These are phyloP conservation scores for Vigna angularis DNA, from an alignment of 306 rosid genomes.

Conservation along the genomic window DNA sequence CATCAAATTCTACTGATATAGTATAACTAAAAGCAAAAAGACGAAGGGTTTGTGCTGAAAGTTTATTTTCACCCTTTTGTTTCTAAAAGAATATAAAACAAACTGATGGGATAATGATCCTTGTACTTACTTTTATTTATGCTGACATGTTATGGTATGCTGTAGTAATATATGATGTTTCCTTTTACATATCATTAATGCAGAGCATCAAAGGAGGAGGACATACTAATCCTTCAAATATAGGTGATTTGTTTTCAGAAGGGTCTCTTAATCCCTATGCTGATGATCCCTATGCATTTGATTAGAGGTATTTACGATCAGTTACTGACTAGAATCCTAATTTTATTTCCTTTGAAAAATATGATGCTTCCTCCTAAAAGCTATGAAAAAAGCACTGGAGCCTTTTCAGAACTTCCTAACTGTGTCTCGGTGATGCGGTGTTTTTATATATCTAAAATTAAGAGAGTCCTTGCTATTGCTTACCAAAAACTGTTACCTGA, in stretches of 20 bases:
- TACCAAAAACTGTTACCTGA: not conserved
- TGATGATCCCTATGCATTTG: conserved; percentile 97
- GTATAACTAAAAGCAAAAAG: conserved; percentile 2
- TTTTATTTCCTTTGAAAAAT: conserved; percentile 30
- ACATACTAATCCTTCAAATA: conserved; percentile 71
- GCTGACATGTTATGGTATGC: conserved; percentile 18
- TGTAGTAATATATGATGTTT: not conserved
- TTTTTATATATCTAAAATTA: conserved; percentile 18
- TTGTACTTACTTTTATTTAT: conserved; percentile 8
- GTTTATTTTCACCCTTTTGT: not conserved
- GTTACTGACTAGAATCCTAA: not conserved
- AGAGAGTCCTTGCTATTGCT: conserved; percentile 10
- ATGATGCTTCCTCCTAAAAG: conserved; percentile 28
- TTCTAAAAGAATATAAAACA: conserved; percentile 23
- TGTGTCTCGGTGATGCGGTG: conserved; percentile 5
- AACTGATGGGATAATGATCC: conserved; percentile 24
- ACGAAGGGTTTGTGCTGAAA: conserved; percentile 4
- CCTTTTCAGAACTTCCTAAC: conserved; percentile 13
- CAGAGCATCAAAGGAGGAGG: conserved; percentile 66
- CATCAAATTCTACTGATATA: conserved; percentile 9
- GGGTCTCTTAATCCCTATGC: conserved; percentile 98
- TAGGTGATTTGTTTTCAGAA: conserved; percentile 94
- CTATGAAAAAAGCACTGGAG: not conserved
- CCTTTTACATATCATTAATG: conserved; percentile 28
- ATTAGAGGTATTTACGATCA: conserved; percentile 71